These are phyloP conservation scores for Metschnikowia lunata DNA, from an alignment of 805 yeast genomes.

Conservation along the genomic window DNA sequence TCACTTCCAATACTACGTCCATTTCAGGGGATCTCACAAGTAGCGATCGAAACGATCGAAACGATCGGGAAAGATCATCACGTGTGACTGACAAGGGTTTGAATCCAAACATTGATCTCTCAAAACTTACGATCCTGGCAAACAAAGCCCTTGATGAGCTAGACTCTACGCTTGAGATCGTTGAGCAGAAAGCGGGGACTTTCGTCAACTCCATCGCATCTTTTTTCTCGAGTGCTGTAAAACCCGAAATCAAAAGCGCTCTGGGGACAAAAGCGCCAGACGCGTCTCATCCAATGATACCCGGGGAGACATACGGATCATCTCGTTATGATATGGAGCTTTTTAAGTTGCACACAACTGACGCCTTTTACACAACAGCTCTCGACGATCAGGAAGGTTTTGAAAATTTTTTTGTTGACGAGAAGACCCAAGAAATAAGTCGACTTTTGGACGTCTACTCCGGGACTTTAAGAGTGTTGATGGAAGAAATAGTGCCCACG, in stretches of 20 bases:
- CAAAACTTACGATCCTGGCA: slow-evolving; percentile 35
- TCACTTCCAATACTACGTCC: not conserved
- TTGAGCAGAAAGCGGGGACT: slow-evolving; percentile 66
- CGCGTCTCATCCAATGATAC: slow-evolving; percentile 14
- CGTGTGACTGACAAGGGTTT: too few relatives aligned
- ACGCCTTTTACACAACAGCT: slow-evolving; percentile 17
- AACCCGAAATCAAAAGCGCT: slow-evolving; percentile 15
- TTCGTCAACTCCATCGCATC: slow-evolving; percentile 56
- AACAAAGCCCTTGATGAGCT: slow-evolving; percentile 60
- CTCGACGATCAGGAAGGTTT: slow-evolving; percentile 14
- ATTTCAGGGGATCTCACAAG: not conserved
- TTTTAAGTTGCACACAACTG: slow-evolving; percentile 35
- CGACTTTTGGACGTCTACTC: slow-evolving; percentile 44
- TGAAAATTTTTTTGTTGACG: slow-evolving; percentile 38
- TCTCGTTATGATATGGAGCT: slow-evolving; percentile 38
- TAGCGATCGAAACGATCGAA: too few relatives aligned
- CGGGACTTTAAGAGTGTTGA: slow-evolving; percentile 46
- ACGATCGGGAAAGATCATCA: too few relatives aligned
- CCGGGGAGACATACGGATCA: slow-evolving; percentile 29
- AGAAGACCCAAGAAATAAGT: slow-evolving; percentile 49
- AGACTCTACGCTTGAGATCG: slow-evolving; percentile 64
- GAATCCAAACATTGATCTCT: slow-evolving; percentile 17
- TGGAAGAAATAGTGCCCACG: slow-evolving; percentile 65
- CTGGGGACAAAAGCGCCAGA: slow-evolving; percentile 9
- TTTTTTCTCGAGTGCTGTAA: slow-evolving; percentile 42